A percentile compares a stretch with the other conserved stretches of the same genome.
These are phyloP conservation scores for Thalia dealbata DNA, from an alignment of 176 grass and related monocot genomes.

Conservation along the genomic window DNA sequence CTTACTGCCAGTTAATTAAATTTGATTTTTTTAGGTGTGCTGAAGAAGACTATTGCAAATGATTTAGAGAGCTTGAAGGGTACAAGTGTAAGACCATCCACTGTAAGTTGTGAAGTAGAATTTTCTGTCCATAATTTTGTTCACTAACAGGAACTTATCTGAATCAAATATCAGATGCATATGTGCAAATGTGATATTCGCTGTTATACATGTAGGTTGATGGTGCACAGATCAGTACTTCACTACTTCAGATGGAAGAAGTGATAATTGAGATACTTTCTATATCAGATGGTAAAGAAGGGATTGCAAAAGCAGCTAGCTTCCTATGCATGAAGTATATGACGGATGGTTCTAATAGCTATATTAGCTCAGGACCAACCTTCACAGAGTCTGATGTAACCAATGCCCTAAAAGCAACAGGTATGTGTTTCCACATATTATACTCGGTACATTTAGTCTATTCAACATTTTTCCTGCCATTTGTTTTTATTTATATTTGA, in stretches of 20 bases:
- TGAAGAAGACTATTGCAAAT: slow-evolving; percentile 55
- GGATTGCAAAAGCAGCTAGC: slow-evolving; percentile 73
- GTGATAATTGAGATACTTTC: slow-evolving; percentile 63
- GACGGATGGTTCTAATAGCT: slow-evolving; percentile 24
- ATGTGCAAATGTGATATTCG: slow-evolving; percentile 1
- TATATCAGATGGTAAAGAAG: slow-evolving; percentile 77
- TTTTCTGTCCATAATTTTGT: slow-evolving; percentile 14
- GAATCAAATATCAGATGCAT: slow-evolving; percentile 9
- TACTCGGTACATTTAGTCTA: neutral
- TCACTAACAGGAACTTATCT: neutral
- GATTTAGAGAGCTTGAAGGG: slow-evolving; percentile 30
- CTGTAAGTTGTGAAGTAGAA: slow-evolving; percentile 31
- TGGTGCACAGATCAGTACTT: slow-evolving; percentile 30
- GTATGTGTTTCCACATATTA: slow-evolving; percentile 26
- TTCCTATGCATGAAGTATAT: slow-evolving; percentile 52
- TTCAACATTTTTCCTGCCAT: neutral
- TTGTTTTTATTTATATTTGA: neutral
- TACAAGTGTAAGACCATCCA: slow-evolving; percentile 23
- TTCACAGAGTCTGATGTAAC: slow-evolving; percentile 64
- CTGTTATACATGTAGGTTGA: slow-evolving; percentile 42
- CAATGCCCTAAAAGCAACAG: slow-evolving; percentile 54
- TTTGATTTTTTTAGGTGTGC: slow-evolving; percentile 35
- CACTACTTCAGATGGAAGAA: slow-evolving; percentile 23
- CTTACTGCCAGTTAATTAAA: neutral
- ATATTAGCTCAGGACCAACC: slow-evolving; percentile 17